Evolutionary conservation across 371 early-diverging fungal species (phyloP).

Genomic region (Rhizopus microsporus): DNA sequence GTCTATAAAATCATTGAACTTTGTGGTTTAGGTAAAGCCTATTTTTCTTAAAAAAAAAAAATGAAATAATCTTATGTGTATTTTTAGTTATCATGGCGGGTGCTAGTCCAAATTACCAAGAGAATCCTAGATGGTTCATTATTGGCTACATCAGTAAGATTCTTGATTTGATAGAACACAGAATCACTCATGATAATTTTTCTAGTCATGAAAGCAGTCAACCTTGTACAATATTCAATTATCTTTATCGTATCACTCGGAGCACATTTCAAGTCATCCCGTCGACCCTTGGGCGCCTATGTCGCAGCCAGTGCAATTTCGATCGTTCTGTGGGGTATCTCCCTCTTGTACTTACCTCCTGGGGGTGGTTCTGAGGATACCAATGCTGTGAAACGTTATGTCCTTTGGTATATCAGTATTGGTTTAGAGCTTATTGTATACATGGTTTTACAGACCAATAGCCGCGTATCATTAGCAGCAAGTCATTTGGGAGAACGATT

Average conservation of each 20-base stretch:
- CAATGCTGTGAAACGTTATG: slow-evolving; percentile 26
- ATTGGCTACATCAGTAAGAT: slow-evolving; percentile 49
- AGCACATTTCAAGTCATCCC: slow-evolving; percentile 25
- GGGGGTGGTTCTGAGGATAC: slow-evolving; percentile 8
- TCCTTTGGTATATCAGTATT: slow-evolving; percentile 56
- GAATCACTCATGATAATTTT: background rate
- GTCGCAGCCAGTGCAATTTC: slow-evolving; percentile 42
- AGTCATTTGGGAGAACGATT: slow-evolving; percentile 61
- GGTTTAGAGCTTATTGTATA: slow-evolving; percentile 46
- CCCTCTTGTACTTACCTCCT: slow-evolving; percentile 22
- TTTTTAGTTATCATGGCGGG: slow-evolving; percentile 48
- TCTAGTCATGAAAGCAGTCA: slow-evolving; percentile 47
- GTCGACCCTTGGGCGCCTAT: slow-evolving; percentile 35
- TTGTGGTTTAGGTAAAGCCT: slow-evolving; percentile 36
- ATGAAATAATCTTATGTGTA: background rate
- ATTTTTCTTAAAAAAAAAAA: background rate
- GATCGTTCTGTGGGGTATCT: slow-evolving; percentile 54
- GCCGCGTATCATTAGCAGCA: slow-evolving; percentile 56
- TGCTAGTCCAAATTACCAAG: slow-evolving; percentile 29
- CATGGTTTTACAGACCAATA: slow-evolving; percentile 42
- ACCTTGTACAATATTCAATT: slow-evolving; percentile 38
- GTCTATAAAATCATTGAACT: slow-evolving; percentile 50
- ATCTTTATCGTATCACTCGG: slow-evolving; percentile 26
- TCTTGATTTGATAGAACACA: too few species aligned
- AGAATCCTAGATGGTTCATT: slow-evolving; percentile 38